A percentile compares a stretch with the other conserved stretches of the same genome.
Conservation (phyloP, 768 basidiomycete species). For the Solioccasus polychromus region DNA sequence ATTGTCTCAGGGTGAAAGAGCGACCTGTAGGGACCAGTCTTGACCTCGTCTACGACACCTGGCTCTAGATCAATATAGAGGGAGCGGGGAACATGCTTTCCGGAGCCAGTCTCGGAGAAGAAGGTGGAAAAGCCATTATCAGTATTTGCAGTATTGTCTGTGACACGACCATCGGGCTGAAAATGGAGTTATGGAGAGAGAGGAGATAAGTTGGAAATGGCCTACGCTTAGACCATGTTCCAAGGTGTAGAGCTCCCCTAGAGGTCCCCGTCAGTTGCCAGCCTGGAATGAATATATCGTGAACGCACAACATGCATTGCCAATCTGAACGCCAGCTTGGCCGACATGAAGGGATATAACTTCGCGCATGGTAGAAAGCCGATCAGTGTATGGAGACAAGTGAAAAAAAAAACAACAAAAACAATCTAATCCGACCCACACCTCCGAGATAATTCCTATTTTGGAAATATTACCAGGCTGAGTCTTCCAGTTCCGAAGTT, state of each 20-base stretch:
- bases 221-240: slow-evolving; percentile 95
- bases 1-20: slow-evolving; percentile 98
- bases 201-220: slow-evolving; percentile 12
- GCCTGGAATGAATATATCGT: slow-evolving; percentile 4
- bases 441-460: slow-evolving; percentile 17
- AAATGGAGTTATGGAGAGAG: slow-evolving; percentile 13
- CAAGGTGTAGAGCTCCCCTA: slow-evolving; percentile 97
- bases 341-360: slow-evolving; percentile 96
- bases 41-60: slow-evolving; percentile 93
- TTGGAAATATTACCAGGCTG: slow-evolving; percentile 22
- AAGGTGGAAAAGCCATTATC: slow-evolving; percentile 96
- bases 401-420: too few relatives aligned
- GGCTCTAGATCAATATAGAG: slow-evolving; percentile 97
- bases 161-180: slow-evolving; percentile 89
- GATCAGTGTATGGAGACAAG: slow-evolving; percentile 1
- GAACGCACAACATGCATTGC: slow-evolving; percentile 91
- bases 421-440: too few relatives aligned
- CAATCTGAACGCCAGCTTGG: slow-evolving; percentile 93
- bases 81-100: slow-evolving; percentile 95
- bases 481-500: too few relatives aligned
- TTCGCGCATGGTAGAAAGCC: slow-evolving; percentile 64
- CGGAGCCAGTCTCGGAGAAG: slow-evolving; percentile 92
- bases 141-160: slow-evolving; percentile 46
- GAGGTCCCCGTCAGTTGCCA: slow-evolving; percentile 11
- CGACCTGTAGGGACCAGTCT: slow-evolving; percentile 85